These are phyloP conservation scores for Eutrema yunnanense DNA, from an alignment of 345 rosid species.

Conservation along the genomic window DNA sequence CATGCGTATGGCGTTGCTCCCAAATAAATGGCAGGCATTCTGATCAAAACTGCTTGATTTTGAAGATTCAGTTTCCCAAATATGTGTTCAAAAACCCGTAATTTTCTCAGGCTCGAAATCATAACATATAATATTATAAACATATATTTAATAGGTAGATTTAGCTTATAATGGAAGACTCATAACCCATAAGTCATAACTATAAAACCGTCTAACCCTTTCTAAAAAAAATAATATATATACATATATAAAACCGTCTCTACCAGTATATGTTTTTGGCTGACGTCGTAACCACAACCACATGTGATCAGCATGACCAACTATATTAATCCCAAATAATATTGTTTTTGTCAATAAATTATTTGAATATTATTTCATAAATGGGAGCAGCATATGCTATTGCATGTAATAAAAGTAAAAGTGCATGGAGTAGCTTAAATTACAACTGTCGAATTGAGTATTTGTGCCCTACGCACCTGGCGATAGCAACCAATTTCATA, in stretches of 20 bases:
- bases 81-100: not conserved
- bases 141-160: not conserved
- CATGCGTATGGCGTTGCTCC: too few species aligned
- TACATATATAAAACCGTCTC: not conserved
- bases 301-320: not conserved
- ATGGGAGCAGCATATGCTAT: slow-evolving; percentile 14
- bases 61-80: not conserved
- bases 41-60: not conserved
- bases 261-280: not conserved
- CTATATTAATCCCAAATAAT: not conserved
- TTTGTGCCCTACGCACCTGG: slow-evolving; percentile 17
- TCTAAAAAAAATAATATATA: too few species aligned
- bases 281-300: slow-evolving; percentile 1
- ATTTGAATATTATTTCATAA: not conserved
- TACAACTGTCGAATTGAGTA: too few species aligned
- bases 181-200: not conserved
- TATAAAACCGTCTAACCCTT: not conserved
- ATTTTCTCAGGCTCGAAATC: too few species aligned
- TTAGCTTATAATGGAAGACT: not conserved
- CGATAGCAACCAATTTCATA: slow-evolving; percentile 7
- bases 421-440: not conserved
- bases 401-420: not conserved
- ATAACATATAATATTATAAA: too few species aligned
- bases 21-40: too few species aligned
- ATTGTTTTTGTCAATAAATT: not conserved